Evolutionary conservation across 139 green algal genomes (phyloP), one percentile per base, ranked within the genome.

Genomic region (Volvox reticuliferus): DNA sequence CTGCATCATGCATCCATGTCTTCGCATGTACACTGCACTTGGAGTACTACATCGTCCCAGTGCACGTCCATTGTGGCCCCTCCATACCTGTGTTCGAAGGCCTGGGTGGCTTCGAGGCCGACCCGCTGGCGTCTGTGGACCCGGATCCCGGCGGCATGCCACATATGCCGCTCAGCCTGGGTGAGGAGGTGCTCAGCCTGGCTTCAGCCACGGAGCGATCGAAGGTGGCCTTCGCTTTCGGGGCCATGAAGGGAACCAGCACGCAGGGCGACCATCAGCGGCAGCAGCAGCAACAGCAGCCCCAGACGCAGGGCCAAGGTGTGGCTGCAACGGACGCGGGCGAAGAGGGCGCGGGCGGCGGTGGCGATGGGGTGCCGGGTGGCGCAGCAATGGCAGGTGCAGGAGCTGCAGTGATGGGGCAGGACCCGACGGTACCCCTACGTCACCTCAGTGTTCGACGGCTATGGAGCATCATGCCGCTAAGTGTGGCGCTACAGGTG

Each of bases 391-490:
- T 33, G 50, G 30, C 22, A 1, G 33, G 12, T 22, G 61, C 5
- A 1, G 50, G 12, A 44, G 71, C 21, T 73, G 71, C 17, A 22
- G 83, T 12, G 77, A 68, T 35, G 33, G 33, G 61, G 69, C n/a
- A 32, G 36, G 78, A 65, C 13, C 63, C 1, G 30, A n/a, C 28
- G 65, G 6, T 37, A 76, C 33, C 36, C 32, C 30, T 62, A 50
- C 55, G 63, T 62, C 84, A 79, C 69, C 86, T 94, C 50, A 94
- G 80, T 32, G 86, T 92, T 22, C 67, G 88, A 6, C 80, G 93
- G 76, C 82, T 95, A 65, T 95, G 93, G 93, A 88, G 89, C 24
- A 82, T 80, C n/a, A 93, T 95, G 80, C 93, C 93, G 22, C 86
- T 95, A 32, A 61, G 91, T 2, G 65, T 95, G 18, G 92, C 90